Conservation (phyloP, 805 yeast genomes). For the Nakazawaea populi region DNA sequence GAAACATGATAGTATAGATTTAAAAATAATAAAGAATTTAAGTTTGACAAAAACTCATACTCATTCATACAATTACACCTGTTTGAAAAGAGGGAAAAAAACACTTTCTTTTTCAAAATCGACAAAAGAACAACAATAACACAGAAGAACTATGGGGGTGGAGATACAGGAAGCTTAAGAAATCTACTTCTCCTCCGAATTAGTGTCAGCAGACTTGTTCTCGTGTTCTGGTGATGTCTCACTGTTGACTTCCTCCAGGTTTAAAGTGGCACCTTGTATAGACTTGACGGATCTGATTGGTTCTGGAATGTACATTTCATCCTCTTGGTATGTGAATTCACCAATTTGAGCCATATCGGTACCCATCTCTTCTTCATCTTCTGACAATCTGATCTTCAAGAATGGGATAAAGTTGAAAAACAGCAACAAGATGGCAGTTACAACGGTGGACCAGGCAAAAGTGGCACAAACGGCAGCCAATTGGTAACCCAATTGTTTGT, state of each 20-base stretch:
- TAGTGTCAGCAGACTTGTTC: neutral
- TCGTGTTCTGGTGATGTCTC: constrained; percentile 3
- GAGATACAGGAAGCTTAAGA: neutral
- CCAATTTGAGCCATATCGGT: constrained; percentile 89
- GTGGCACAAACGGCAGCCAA: constrained; percentile 70
- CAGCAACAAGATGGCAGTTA: constrained; percentile 64
- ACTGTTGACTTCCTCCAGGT: constrained; percentile 2
- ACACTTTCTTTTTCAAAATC: no score
- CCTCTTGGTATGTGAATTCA: constrained; percentile 73
- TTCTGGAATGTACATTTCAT: constrained; percentile 64
- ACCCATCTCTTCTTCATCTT: constrained; percentile 85
- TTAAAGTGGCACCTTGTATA: constrained; percentile 13
- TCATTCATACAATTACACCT: no score
- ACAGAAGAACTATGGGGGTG: no score
- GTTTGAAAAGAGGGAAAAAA: no score
- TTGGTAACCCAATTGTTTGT: constrained; percentile 81
- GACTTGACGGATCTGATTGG: constrained; percentile 59
- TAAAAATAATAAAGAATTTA: no score
- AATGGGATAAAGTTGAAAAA: constrained; percentile 72
- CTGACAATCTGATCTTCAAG: constrained; percentile 73
- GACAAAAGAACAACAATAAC: no score
- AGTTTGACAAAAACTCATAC: no score
- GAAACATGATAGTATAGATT: no score
- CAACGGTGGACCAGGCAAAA: constrained; percentile 68
- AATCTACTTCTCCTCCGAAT: neutral